Evolutionary conservation across 805 yeast species (phyloP).

Genomic region (Candida pseudofarinosa): DNA sequence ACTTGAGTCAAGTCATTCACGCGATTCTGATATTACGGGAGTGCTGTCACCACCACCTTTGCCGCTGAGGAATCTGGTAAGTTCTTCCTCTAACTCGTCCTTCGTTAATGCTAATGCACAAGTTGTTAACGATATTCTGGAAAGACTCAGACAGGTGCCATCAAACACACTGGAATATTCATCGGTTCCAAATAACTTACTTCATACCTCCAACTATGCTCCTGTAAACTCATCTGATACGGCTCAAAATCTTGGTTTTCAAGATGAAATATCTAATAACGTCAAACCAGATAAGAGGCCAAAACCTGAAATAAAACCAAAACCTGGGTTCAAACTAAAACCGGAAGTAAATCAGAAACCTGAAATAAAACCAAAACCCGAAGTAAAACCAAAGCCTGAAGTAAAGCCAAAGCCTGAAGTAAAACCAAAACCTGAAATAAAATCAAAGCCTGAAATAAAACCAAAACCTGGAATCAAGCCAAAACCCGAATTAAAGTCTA

Average conservation of each 20-base stretch:
- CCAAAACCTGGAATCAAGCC: slow-evolving; percentile 4
- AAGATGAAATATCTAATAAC: not conserved
- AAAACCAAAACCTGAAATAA: slow-evolving; percentile 13
- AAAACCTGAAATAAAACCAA: not conserved
- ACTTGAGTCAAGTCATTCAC: slow-evolving; percentile 2
- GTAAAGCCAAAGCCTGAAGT: slow-evolving; percentile 7
- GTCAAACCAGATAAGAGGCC: not conserved
- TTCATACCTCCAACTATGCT: not conserved
- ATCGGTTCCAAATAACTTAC: not conserved
- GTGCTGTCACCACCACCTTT: slow-evolving; percentile 48
- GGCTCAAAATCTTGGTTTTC: not conserved
- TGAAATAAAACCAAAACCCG: slow-evolving; percentile 6
- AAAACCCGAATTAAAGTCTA: slow-evolving; percentile 5
- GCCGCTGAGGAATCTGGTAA: slow-evolving; percentile 11
- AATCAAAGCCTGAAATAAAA: slow-evolving; percentile 4
- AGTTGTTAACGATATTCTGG: not conserved
- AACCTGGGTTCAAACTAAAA: slow-evolving; percentile 6
- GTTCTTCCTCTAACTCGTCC: not conserved
- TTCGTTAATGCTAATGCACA: slow-evolving; percentile 1
- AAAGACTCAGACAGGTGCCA: not conserved
- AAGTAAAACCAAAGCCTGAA: slow-evolving; percentile 10
- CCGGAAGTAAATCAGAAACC: slow-evolving; percentile 13
- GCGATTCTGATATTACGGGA: slow-evolving; percentile 13
- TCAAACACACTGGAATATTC: not conserved
- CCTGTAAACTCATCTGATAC: not conserved